Evolutionary conservation across 2,329 filamentous ascomycete genomes (phyloP), one percentile per base, ranked within the genome.

Genomic region (Periconia macrospinosa): DNA sequence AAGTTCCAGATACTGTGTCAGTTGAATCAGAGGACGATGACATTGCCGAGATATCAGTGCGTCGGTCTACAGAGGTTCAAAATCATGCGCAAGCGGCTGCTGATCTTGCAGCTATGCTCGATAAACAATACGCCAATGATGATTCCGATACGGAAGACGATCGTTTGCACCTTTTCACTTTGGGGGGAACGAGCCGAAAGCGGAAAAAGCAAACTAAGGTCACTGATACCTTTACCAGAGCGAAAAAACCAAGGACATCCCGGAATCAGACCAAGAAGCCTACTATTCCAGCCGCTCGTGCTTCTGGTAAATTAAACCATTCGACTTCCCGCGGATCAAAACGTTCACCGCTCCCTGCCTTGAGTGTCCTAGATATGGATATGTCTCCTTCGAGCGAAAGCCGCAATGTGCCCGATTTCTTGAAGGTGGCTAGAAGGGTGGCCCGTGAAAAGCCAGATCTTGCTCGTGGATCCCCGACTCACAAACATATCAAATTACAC

Each of bases 341-440:
- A 41, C 49, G 37, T 1, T 58, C 50, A 20, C 53, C 60, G 14
- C 70, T 55, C 15, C 73, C 55, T 52, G 61, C 55, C 40, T 63
- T 81, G 63, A 80, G 83, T 54, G 79, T 86, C 17, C 63, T 84
- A 7, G 83, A 86, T 71, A 73, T 75, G 62, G 74, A 58, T 62
- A 72, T 66, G 59, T 76, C 55, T 55, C 48, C 65, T 27, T 55
- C 64, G 18, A 58, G 58, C 3, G 50, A 62, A 41, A 58, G 57
- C 30, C 52, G 60, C 52, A 59, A 75, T 8, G 72, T 77, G 37
- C 82, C 84, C 9, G 77, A 77, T 19, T 86, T 86, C 50, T 70
- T 87, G 6, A 77, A 78, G 49, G 65, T 87, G 53, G 84, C 84
- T 33, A 76, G 77, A 27, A 79, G 84, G 55, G 75, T 78, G 60